Base-by-base conservation (phyloP, 345 rosid species). In the Salix exigua region DNA sequence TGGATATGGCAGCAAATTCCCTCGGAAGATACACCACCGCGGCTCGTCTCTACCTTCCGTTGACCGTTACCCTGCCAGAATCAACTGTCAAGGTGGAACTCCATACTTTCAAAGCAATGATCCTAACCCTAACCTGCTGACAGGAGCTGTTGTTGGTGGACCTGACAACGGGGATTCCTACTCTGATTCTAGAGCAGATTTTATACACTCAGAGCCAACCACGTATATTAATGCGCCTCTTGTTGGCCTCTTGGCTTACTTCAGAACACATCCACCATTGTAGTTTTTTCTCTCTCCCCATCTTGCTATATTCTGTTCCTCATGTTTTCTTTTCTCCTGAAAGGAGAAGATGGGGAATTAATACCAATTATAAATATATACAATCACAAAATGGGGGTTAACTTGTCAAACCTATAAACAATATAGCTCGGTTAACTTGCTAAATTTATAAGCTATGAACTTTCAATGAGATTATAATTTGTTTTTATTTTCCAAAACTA, bases 201-300 rank as follows among this genome's bases (percentile, higher is more conserved):
- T 89, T 74, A 53, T 11, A 12, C 72, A 85, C 25, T 82, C 93
- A 0, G 93, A 91, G 74, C 93, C 96, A 17, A 88, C 91, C 4
- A 88, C 96, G 1, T 88, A 87, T 64, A 84, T 88, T 8, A 88
- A 87, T 74, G 91, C 92, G 6, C 91, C 92, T 9, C 78, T 89
- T 19, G 92, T 89, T 68, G 96, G 94, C 44, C 83, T 88, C 16
- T 70, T 89, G 81, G 93, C 93, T 60, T 87, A 84, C 79, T 89
- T 91, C 69, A 79, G 81, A 38, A 73, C 85, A 14, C 74, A 75
- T 73, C 74, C 79, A 3, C 79, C 70, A 7, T 23, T 21, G 16
- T 75, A 48, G 26, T 2, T 31, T 14, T 64, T 0, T 21, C 64
- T 62, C 16, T 1, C 16, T 16, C 18, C 44, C 26, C 26, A 61